Evolutionary conservation across 176 grass and related monocot species (phyloP).

Genomic region (Ensete ventricosum): DNA sequence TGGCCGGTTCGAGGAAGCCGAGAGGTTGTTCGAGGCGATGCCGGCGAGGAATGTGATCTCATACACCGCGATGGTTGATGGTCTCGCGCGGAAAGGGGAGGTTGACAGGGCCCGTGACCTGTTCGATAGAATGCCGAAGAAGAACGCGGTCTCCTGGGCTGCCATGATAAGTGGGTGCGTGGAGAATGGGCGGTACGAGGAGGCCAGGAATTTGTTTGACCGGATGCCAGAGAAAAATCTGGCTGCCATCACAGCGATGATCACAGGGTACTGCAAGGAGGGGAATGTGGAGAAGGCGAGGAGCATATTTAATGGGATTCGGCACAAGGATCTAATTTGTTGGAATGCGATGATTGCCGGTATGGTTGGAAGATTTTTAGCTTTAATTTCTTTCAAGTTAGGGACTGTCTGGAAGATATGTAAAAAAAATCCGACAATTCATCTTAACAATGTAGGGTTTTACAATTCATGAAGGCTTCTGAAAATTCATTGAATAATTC

Average conservation of each 20-base stretch:
- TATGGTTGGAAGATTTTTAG: constrained; percentile 13
- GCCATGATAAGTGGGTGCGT: constrained; percentile 68
- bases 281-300: constrained; percentile 50
- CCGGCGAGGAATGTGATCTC: constrained; percentile 62
- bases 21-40: constrained; percentile 58
- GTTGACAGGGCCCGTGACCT: constrained; percentile 42
- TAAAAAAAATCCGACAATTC: too few species aligned
- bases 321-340: constrained; percentile 56
- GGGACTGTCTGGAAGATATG: neutral
- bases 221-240: constrained; percentile 70
- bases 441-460: too few species aligned
- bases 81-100: constrained; percentile 34
- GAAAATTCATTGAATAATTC: neutral
- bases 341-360: constrained; percentile 80
- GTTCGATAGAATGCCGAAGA: constrained; percentile 65
- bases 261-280: constrained; percentile 57
- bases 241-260: constrained; percentile 50
- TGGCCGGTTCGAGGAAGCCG: constrained; percentile 36
- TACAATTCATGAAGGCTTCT: too few species aligned
- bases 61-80: constrained; percentile 67
- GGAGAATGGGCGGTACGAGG: constrained; percentile 49
- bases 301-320: constrained; percentile 56
- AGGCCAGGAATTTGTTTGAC: constrained; percentile 52
- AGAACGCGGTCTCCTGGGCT: constrained; percentile 60
- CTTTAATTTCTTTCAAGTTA: neutral